Evolutionary conservation across 331 rosid genomes (phyloP).

Genomic region (Spiraea crenata): DNA sequence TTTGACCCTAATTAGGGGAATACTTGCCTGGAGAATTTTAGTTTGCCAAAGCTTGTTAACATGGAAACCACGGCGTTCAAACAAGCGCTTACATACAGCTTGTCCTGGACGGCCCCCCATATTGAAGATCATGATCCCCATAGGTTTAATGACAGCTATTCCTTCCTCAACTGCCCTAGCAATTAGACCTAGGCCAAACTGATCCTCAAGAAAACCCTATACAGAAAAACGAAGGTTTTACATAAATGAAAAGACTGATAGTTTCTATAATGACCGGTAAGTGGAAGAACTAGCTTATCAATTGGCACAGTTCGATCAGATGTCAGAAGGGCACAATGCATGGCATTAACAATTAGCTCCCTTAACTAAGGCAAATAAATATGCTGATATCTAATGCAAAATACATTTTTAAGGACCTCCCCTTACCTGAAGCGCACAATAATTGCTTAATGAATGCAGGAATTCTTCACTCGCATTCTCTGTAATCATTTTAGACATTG

Average conservation of each 20-base stretch:
- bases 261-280: conserved; percentile 7
- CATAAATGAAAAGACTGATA: conserved; percentile 4
- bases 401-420: conserved; percentile 6
- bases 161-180: conserved; percentile 99
- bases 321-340: neutral
- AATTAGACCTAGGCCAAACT: conserved; percentile 90
- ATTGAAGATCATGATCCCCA: conserved; percentile 91
- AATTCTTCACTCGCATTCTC: conserved; percentile 99
- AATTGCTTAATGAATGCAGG: conserved; percentile 83
- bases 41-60: conserved; percentile 95
- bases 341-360: neutral
- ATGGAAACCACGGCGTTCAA: conserved; percentile 89
- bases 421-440: conserved; percentile 96
- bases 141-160: conserved; percentile 81
- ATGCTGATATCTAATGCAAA: neutral
- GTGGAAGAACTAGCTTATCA: neutral
- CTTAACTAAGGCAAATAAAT: neutral
- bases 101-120: conserved; percentile 99
- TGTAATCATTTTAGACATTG: conserved; percentile 96
- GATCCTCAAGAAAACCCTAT: conserved; percentile 98
- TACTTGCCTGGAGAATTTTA: conserved; percentile 85
- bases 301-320: neutral
- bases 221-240: neutral
- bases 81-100: conserved; percentile 82
- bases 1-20: conserved; percentile 13